phyloP scores from a whole-genome alignment of 2,329 filamentous ascomycete species.

The Gyromitra esculenta region DNA sequence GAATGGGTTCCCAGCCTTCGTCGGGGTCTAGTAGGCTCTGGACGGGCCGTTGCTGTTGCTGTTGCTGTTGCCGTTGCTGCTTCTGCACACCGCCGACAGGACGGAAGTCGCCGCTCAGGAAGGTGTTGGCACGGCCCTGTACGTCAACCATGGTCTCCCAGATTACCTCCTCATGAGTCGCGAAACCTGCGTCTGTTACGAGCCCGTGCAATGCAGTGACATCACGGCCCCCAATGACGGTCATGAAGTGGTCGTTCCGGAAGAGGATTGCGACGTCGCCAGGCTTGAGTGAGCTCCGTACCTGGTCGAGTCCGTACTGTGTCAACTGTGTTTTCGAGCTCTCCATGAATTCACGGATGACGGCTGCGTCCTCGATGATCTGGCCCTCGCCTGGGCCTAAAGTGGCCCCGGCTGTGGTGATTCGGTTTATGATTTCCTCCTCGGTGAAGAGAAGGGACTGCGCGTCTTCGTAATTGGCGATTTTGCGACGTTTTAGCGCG shows the following conservation, averaged over 20 bases:
- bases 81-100: slow-evolving; percentile 69
- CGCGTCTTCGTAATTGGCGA: slow-evolving; percentile 87
- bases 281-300: slow-evolving; percentile 75
- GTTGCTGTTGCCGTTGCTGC: slow-evolving; percentile 5
- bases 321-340: slow-evolving; percentile 88
- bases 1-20: slow-evolving; percentile 46
- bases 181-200: slow-evolving; percentile 92
- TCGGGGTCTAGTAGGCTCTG: slow-evolving; percentile 37
- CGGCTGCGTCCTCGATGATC: slow-evolving; percentile 81
- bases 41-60: slow-evolving; percentile 14
- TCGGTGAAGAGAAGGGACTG: slow-evolving; percentile 89
- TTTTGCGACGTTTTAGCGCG: slow-evolving; percentile 74
- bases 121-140: slow-evolving; percentile 81
- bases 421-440: slow-evolving; percentile 84
- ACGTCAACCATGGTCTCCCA: slow-evolving; percentile 95
- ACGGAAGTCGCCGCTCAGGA: slow-evolving; percentile 89
- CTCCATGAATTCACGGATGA: slow-evolving; percentile 83
- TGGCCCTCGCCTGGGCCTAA: slow-evolving; percentile 77
- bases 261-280: slow-evolving; percentile 91
- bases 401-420: slow-evolving; percentile 68
- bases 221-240: slow-evolving; percentile 77
- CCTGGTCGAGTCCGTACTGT: slow-evolving; percentile 77
- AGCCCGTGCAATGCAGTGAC: slow-evolving; percentile 72
- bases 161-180: slow-evolving; percentile 86
- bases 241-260: slow-evolving; percentile 96